These are phyloP conservation scores for Cymbopogon flexuosus DNA, from an alignment of 202 grass and related monocot species.

Conservation along the genomic window DNA sequence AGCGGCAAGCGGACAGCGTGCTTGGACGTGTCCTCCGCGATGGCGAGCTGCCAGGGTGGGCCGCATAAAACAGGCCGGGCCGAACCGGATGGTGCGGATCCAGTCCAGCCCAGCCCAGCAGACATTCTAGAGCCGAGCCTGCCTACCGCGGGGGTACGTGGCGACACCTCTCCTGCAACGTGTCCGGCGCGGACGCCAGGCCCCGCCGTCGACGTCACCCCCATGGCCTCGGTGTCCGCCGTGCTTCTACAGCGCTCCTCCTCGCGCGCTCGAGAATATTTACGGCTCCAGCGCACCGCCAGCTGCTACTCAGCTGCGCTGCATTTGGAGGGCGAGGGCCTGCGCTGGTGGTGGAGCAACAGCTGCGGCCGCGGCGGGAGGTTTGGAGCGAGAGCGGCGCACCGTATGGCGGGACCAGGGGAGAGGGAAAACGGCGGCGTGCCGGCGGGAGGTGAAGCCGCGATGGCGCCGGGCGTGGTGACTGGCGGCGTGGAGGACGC, in stretches of 20 bases:
- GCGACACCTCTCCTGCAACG: conserved; percentile 38
- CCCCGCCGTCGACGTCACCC: conserved; percentile 22
- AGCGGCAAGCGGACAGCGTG: conserved; percentile 7
- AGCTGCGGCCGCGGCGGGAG: not conserved
- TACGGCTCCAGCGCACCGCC: conserved; percentile 6
- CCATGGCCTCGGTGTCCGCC: conserved; percentile 31
- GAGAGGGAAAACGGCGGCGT: conserved; percentile 35
- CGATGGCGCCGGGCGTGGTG: conserved; percentile 29
- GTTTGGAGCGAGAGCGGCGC: conserved; percentile 22
- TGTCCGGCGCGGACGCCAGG: conserved; percentile 20
- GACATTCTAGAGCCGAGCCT: conserved; percentile 38
- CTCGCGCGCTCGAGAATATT: conserved; percentile 23
- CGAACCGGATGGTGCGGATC: not conserved
- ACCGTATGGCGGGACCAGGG: conserved; percentile 45
- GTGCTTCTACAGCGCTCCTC: conserved; percentile 16
- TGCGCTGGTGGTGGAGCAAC: not conserved
- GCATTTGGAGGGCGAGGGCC: conserved; percentile 11
- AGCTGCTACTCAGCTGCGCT: not conserved
- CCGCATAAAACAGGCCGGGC: not conserved
- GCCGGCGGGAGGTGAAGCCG: conserved; percentile 11
- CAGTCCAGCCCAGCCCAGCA: not conserved
- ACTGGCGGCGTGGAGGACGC: conserved; percentile 76
- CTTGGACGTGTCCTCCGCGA: not conserved
- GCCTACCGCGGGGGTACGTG: conserved; percentile 33
- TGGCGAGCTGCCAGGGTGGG: not conserved